These are phyloP conservation scores for Borovskyia barvae DNA, from an alignment of 208 protist species.

Conservation along the genomic window DNA sequence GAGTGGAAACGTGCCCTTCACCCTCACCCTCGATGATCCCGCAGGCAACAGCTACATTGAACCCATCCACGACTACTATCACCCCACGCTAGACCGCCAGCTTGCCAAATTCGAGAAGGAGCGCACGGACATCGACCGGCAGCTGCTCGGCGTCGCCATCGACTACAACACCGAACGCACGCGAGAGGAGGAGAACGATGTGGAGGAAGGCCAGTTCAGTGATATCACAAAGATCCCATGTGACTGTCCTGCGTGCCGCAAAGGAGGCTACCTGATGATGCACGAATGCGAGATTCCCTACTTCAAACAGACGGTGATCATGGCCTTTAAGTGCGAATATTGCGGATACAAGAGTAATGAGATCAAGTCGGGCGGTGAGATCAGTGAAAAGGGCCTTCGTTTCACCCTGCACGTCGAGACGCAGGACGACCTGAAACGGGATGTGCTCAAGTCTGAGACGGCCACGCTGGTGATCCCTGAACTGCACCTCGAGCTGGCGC, in stretches of 20 bases:
- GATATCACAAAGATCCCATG: constrained; percentile 68
- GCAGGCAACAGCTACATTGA: constrained; percentile 93
- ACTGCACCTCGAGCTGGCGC: constrained; percentile 80
- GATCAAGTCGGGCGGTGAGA: constrained; percentile 90
- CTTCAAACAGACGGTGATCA: constrained; percentile 95
- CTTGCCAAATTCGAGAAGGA: constrained; percentile 83
- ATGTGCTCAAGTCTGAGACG: constrained; percentile 94
- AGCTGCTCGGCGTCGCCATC: constrained; percentile 79
- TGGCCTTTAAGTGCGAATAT: constrained; percentile 91
- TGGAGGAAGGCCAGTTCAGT: constrained; percentile 76
- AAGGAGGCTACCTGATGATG: constrained; percentile 71
- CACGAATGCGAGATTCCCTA: constrained; percentile 91
- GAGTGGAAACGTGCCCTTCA: constrained; percentile 80
- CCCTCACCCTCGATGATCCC: constrained; percentile 93
- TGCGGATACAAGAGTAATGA: constrained; percentile 95
- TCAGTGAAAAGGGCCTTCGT: constrained; percentile 68
- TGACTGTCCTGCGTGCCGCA: constrained; percentile 77
- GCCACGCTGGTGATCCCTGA: constrained; percentile 87
- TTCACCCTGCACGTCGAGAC: constrained; percentile 72
- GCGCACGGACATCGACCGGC: constrained; percentile 83
- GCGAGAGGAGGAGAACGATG: constrained; percentile 60
- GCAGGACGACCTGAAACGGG: constrained; percentile 89
- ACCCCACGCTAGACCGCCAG: constrained; percentile 85
- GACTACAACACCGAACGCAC: constrained; percentile 90
- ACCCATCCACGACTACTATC: constrained; percentile 87